These are phyloP conservation scores for Laburnicola sp. DNA, from an alignment of 2,329 filamentous ascomycete species.

Conservation along the genomic window DNA sequence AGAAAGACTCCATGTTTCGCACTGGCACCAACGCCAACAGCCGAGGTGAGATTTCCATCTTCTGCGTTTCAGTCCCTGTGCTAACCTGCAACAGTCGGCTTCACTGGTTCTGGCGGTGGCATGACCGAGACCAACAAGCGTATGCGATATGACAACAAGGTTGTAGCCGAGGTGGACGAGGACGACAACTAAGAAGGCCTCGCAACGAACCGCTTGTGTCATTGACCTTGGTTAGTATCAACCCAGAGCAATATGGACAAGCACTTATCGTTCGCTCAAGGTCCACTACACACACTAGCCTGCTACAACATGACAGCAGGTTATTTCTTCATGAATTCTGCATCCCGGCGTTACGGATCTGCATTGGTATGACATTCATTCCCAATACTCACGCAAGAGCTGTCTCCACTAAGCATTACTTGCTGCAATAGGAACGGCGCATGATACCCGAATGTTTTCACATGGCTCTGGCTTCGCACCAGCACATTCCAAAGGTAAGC, in stretches of 20 bases:
- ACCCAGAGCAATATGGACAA: background rate
- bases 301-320: background rate
- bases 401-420: constrained; percentile 25
- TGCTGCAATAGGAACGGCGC: constrained; percentile 27
- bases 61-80: constrained; percentile 27
- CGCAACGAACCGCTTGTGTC: too few species aligned
- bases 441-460: constrained; percentile 26
- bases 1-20: constrained; percentile 97
- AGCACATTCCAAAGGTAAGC: constrained; percentile 2
- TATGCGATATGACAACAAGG: constrained; percentile 75
- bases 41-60: constrained; percentile 64
- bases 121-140: constrained; percentile 92
- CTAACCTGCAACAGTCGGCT: constrained; percentile 69
- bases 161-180: constrained; percentile 27
- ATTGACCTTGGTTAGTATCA: background rate
- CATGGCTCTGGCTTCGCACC: background rate
- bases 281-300: background rate
- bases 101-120: constrained; percentile 89
- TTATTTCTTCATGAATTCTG: constrained; percentile 1
- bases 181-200: constrained; percentile 16
- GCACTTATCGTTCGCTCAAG: background rate
- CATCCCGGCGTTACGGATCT: constrained; percentile 25
- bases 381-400: constrained; percentile 12
- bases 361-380: constrained; percentile 30
- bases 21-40: constrained; percentile 85